Conservation (phyloP, 306 rosid species). For the Neltuma alba region DNA sequence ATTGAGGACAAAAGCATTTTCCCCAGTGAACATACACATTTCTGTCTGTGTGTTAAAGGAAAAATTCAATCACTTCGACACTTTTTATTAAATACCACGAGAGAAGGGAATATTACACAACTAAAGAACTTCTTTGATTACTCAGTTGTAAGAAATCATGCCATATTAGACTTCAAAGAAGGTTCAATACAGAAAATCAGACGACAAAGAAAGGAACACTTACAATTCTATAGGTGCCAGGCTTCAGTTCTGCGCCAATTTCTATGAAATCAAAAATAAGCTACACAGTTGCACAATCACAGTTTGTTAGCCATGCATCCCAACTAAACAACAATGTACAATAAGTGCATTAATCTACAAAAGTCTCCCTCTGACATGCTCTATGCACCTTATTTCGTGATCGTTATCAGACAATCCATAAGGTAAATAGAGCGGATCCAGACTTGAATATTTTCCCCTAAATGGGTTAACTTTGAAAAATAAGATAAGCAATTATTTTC, state of each 20-base stretch:
- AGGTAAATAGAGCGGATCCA: neutral
- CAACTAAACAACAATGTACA: slow-evolving; percentile 10
- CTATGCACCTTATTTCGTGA: neutral
- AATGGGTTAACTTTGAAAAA: neutral
- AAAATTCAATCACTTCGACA: neutral
- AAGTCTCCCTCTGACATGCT: slow-evolving; percentile 12
- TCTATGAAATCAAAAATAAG: slow-evolving; percentile 75
- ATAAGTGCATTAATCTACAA: neutral
- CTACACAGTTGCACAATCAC: slow-evolving; percentile 42
- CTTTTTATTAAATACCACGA: neutral
- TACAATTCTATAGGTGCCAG: slow-evolving; percentile 79
- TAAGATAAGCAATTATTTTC: neutral
- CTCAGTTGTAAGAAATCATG: slow-evolving; percentile 23
- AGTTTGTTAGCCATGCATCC: slow-evolving; percentile 34
- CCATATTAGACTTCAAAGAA: slow-evolving; percentile 19
- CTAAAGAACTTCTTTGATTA: slow-evolving; percentile 21
- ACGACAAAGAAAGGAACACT: slow-evolving; percentile 36
- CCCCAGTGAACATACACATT: neutral
- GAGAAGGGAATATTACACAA: slow-evolving; percentile 19
- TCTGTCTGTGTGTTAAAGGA: neutral
- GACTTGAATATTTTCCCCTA: neutral
- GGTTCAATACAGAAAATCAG: slow-evolving; percentile 32
- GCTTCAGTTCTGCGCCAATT: slow-evolving; percentile 49
- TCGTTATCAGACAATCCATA: neutral
- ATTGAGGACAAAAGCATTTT: neutral